Evolutionary conservation across 257 asterid genomes (phyloP).

Genomic region (Thymus mandschuricus): DNA sequence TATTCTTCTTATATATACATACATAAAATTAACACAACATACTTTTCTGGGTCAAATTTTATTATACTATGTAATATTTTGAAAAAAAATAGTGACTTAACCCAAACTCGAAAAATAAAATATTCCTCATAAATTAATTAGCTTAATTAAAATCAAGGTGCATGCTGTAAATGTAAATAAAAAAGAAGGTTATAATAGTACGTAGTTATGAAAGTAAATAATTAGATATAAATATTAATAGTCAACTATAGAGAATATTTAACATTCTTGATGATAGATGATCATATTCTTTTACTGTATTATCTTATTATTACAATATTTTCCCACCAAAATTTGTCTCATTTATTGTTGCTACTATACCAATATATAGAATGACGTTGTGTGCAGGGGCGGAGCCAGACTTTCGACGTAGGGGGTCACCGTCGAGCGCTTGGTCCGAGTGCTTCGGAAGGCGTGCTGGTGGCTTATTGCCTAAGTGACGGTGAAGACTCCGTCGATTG

Average conservation of each 20-base stretch:
- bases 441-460: no score
- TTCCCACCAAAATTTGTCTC: background rate
- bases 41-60: constrained; percentile 6
- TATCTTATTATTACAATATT: background rate
- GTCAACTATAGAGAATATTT: background rate
- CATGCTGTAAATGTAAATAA: no score
- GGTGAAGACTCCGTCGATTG: no score
- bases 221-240: background rate
- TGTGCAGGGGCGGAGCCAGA: no score
- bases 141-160: no score
- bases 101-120: no score
- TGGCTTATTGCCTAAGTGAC: no score
- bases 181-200: background rate
- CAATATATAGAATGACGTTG: background rate
- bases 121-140: no score
- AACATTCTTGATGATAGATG: background rate
- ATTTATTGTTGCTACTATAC: background rate
- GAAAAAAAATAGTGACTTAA: no score
- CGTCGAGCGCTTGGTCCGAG: no score
- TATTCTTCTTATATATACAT: constrained; percentile 1
- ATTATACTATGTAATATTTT: background rate
- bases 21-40: background rate
- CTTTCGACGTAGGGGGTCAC: no score
- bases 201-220: background rate
- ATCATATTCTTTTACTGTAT: background rate